phyloP scores from a whole-genome alignment of 495 filamentous ascomycete species.

The Achaetomiella virescens region DNA sequence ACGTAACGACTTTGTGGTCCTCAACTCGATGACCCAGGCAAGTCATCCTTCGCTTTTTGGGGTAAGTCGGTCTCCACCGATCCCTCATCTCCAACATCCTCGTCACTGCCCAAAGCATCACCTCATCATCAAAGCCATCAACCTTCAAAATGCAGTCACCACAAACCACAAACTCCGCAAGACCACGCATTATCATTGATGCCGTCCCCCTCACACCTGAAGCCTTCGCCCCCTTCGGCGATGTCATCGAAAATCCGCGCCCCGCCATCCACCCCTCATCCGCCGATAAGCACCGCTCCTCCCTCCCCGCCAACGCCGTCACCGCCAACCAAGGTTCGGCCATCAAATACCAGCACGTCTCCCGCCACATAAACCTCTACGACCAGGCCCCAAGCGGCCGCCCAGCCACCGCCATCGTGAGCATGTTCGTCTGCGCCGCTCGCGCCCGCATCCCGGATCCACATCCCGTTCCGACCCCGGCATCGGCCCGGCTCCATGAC shows the following conservation, averaged over 20 bases:
- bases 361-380: constrained; percentile 64
- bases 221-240: constrained; percentile 75
- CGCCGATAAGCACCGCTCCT: constrained; percentile 5
- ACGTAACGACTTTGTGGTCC: too few relatives aligned
- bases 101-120: not conserved
- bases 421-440: constrained; percentile 84
- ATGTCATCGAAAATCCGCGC: constrained; percentile 67
- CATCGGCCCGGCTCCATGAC: not conserved
- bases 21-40: too few relatives aligned
- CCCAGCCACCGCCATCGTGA: constrained; percentile 60
- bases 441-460: constrained; percentile 38
- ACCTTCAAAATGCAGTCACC: not conserved
- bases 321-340: constrained; percentile 80
- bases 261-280: constrained; percentile 43
- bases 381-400: constrained; percentile 54
- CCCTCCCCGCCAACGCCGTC: constrained; percentile 37
- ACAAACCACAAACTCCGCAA: constrained; percentile 10
- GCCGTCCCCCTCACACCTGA: constrained; percentile 56
- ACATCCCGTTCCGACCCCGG: constrained; percentile 12
- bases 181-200: constrained; percentile 29
- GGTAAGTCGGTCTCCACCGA: too few relatives aligned
- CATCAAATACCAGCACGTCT: constrained; percentile 75
- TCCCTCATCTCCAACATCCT: not conserved
- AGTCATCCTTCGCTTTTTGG: too few relatives aligned
- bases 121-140: not conserved